These are phyloP conservation scores for Anacardium occidentale DNA, from an alignment of 345 rosid genomes.

Conservation along the genomic window DNA sequence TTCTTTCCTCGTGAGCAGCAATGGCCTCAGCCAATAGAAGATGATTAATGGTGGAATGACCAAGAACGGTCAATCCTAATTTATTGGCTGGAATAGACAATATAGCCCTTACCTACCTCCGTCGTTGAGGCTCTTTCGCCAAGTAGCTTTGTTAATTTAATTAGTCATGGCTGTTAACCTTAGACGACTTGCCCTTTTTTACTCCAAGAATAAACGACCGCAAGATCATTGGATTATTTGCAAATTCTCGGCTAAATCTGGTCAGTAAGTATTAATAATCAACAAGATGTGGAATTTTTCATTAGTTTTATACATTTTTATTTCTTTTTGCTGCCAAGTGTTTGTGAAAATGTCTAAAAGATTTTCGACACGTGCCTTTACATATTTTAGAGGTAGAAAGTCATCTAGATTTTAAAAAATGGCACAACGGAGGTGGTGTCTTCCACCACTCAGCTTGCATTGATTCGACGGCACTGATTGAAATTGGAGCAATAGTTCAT, in stretches of 20 bases:
- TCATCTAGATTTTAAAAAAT: conserved; percentile 37
- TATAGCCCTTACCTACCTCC: too few species aligned
- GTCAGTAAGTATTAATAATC: not conserved
- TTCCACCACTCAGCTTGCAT: conserved; percentile 58
- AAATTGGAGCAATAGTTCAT: conserved; percentile 63
- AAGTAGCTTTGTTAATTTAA: not conserved
- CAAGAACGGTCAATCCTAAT: too few species aligned
- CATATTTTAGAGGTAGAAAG: conserved; percentile 33
- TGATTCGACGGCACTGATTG: conserved; percentile 53
- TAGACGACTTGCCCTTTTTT: conserved; percentile 3
- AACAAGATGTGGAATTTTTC: too few species aligned
- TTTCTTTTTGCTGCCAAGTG: not conserved
- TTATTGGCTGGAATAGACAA: too few species aligned
- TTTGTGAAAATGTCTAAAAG: conserved; percentile 15
- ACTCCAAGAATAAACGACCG: not conserved
- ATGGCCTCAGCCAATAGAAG: too few species aligned
- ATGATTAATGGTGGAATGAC: too few species aligned
- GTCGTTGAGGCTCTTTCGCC: too few species aligned
- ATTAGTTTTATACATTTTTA: too few species aligned
- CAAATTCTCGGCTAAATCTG: not conserved
- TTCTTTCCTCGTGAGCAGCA: too few species aligned
- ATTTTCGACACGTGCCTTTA: not conserved
- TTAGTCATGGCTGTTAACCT: conserved; percentile 7
- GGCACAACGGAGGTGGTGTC: conserved; percentile 67
- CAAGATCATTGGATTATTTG: not conserved